Evolutionary conservation across 352 stramenopile genomes (phyloP).

Genomic region (Globisporangium solare): DNA sequence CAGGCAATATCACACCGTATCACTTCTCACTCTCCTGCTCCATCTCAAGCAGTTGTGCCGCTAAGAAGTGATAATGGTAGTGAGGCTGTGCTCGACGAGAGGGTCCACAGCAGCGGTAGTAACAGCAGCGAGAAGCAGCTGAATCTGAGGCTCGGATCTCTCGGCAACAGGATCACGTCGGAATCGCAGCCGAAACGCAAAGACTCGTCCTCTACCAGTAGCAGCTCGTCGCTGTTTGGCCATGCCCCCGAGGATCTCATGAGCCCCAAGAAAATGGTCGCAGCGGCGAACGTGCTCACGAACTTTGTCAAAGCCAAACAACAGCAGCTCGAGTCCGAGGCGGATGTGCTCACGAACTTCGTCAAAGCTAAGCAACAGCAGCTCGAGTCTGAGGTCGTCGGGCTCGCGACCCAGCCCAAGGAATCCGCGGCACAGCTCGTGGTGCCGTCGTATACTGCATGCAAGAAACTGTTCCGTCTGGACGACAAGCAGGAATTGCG

Average conservation of each 20-base stretch:
- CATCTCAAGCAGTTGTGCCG: neutral
- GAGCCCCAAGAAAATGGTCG: constrained; percentile 24
- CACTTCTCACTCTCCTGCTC: no score
- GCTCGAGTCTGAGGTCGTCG: constrained; percentile 34
- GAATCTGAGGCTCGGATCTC: no score
- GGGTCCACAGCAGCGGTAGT: no score
- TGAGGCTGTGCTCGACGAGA: neutral
- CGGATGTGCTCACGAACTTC: constrained; percentile 24
- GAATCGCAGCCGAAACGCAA: constrained; percentile 4
- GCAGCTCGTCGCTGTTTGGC: constrained; percentile 8
- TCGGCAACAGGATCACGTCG: no score
- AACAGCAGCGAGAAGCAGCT: no score
- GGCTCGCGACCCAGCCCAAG: constrained; percentile 29
- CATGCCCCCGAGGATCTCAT: constrained; percentile 16
- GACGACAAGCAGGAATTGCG: constrained; percentile 1
- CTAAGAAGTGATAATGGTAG: neutral
- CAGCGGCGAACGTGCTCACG: constrained; percentile 26
- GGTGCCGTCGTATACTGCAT: constrained; percentile 27
- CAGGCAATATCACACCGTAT: neutral
- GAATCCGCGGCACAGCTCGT: constrained; percentile 32
- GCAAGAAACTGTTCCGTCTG: constrained; percentile 27
- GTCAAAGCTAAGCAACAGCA: constrained; percentile 33
- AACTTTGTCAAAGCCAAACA: constrained; percentile 38
- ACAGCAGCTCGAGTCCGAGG: constrained; percentile 32
- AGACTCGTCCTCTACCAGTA: neutral